Evolutionary conservation across 31 red algal genomes (phyloP).

Genomic region (Porphyra umbilicalis): DNA sequence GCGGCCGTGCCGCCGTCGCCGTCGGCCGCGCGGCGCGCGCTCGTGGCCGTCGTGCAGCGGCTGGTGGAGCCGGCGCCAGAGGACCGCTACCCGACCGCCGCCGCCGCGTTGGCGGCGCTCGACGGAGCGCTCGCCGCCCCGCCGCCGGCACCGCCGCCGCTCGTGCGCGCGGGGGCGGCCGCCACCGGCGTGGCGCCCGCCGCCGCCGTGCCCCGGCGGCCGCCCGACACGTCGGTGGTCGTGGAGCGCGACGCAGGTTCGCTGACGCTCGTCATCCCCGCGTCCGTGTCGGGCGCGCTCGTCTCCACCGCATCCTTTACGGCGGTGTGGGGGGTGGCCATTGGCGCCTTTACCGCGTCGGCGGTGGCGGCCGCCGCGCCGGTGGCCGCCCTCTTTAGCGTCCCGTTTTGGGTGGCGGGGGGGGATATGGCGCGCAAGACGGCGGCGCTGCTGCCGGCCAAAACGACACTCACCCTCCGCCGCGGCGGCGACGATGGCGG

Average conservation of each 20-base stretch:
- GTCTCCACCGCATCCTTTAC: constrained; percentile 35
- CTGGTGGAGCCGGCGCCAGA: constrained; percentile 51
- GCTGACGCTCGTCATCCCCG: constrained; percentile 20
- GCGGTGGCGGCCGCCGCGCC: constrained; percentile 45
- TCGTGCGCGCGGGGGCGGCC: neutral
- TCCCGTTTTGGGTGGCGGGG: constrained; percentile 58
- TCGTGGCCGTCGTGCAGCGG: constrained; percentile 31
- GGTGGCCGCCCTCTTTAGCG: constrained; percentile 34
- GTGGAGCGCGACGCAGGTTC: constrained; percentile 27
- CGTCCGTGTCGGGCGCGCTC: constrained; percentile 20
- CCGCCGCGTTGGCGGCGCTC: constrained; percentile 21
- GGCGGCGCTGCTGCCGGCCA: constrained; percentile 16
- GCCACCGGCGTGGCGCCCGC: neutral
- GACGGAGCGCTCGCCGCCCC: neutral
- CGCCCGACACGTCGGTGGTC: constrained; percentile 16
- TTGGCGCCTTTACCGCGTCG: constrained; percentile 38
- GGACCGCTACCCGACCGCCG: constrained; percentile 31
- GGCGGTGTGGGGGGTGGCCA: constrained; percentile 30
- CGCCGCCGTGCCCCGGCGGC: constrained; percentile 7
- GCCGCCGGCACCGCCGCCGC: neutral
- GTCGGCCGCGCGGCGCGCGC: constrained; percentile 9
- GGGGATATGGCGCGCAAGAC: constrained; percentile 21
- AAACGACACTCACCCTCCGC: constrained; percentile 18
- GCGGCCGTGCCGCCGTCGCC: constrained; percentile 9
- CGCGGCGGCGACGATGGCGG: constrained; percentile 14